A percentile compares a stretch with the other conserved stretches of the same genome.
Conservation (phyloP, 2,329 filamentous ascomycete genomes). For the Ophiocordyceps robertsii region DNA sequence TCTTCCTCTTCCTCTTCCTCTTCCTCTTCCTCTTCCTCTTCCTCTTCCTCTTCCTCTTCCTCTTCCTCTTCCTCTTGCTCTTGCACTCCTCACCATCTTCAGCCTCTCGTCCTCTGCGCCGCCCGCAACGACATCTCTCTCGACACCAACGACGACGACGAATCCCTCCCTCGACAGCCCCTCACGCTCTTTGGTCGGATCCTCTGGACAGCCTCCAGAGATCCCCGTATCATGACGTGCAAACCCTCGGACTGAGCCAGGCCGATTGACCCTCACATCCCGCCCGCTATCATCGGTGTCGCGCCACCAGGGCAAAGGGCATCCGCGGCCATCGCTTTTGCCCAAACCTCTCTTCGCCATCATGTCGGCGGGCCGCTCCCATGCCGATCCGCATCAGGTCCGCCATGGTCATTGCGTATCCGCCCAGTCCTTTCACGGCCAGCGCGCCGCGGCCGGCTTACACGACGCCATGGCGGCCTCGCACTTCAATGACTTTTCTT, state of each 20-base stretch:
- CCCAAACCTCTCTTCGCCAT: conserved; percentile 1
- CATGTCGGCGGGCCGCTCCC: conserved; percentile 17
- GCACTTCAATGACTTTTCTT: conserved; percentile 40
- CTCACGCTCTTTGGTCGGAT: too few species aligned
- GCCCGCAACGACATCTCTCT: too few species aligned
- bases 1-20: neutral
- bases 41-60: neutral
- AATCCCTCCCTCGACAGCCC: too few species aligned
- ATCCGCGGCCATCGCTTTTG: neutral
- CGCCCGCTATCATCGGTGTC: too few species aligned
- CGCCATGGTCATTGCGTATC: conserved; percentile 13
- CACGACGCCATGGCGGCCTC: conserved; percentile 27
- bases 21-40: neutral
- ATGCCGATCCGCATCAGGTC: conserved; percentile 14
- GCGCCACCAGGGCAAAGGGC: neutral
- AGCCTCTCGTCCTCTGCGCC: too few species aligned
- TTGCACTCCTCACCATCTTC: neutral
- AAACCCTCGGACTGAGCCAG: too few species aligned
- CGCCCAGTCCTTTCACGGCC: conserved; percentile 11
- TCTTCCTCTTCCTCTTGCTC: neutral
- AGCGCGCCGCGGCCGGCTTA: conserved; percentile 8
- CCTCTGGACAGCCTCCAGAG: too few species aligned
- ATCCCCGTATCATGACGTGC: too few species aligned
- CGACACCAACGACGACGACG: too few species aligned
- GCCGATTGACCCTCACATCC: too few species aligned